Evolutionary conservation across 768 basidiomycete genomes (phyloP), one percentile per base, ranked within the genome.

Genomic region (Mycena pura): DNA sequence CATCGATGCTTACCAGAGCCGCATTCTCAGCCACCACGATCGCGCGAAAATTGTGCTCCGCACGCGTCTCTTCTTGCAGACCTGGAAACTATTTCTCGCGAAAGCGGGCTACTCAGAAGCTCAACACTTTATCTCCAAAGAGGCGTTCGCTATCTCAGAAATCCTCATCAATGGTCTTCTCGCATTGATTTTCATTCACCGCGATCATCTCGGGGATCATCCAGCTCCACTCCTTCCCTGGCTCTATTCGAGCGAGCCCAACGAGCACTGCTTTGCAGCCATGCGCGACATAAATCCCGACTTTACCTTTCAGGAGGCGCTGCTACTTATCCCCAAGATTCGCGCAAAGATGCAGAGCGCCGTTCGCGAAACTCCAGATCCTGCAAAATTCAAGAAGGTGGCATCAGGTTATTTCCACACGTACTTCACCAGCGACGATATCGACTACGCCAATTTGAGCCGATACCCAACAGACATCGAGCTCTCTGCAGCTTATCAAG

Each of bases 91-190:
- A 28, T 64, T 59, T 40, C 41, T 67, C 7, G 9, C 22, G 14
- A 34, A 22, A 2, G 51, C 49, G 13, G 53, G 49, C 2, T 68
- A 66, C 44, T 13, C 40, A 11, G 36, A 45, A 14, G 7, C 19
- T 7, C 34, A 53, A 1, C 62, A 71, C 59, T 71, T 50, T 51
- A 53, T 73, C 31, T 70, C 71, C n/a, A n/a, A n/a, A n/a, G n/a
- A n/a, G n/a, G n/a, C n/a, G n/a, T n/a, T n/a, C n/a, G n/a, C n/a
- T n/a, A 73, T 73, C 55, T 15, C 29, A 13, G 22, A 39, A 5
- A 68, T 62, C 40, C 46, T 71, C 25, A 55, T 63, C 27, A 47
- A 69, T 25, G 70, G 68, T 15, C 41, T 72, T 5, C 48, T 73
- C 11, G 57, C 38, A 0, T 63, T 73, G 5, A 57, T 73, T 32